Percentiles rank a stretch among this genome's conserved stretches.
These are phyloP conservation scores for Sugiyamaella floridensis DNA, from an alignment of 805 yeast genomes.

Conservation along the genomic window DNA sequence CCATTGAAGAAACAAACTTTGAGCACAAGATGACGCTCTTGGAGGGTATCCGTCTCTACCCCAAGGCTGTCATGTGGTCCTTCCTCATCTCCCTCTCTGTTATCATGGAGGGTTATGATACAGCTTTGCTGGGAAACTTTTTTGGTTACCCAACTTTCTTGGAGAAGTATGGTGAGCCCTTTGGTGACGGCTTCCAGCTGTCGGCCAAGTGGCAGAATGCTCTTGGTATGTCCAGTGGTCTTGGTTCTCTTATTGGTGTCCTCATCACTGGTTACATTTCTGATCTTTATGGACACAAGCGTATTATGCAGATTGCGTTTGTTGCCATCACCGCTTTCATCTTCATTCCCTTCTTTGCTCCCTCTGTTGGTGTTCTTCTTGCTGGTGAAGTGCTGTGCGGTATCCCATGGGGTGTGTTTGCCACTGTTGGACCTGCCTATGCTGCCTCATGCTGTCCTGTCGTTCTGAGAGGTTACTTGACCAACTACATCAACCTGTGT, in stretches of 20 bases:
- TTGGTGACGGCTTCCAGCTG: conserved; percentile 26
- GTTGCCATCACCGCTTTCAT: conserved; percentile 29
- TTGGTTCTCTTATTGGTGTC: conserved; percentile 36
- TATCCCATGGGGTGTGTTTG: conserved; percentile 47
- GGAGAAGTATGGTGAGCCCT: conserved; percentile 35
- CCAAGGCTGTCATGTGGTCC: conserved; percentile 39
- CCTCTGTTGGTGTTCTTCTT: conserved; percentile 30
- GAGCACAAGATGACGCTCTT: conserved; percentile 15
- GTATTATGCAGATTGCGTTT: conserved; percentile 33
- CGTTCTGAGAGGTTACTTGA: conserved; percentile 41
- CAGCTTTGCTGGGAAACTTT: conserved; percentile 34
- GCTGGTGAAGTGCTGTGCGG: conserved; percentile 33
- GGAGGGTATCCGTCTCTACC: conserved; percentile 11
- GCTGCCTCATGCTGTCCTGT: conserved; percentile 51
- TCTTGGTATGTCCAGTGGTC: conserved; percentile 19
- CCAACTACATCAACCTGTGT: conserved; percentile 44
- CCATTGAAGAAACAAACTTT: conserved; percentile 11
- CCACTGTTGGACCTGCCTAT: conserved; percentile 42
- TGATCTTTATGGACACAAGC: conserved; percentile 39
- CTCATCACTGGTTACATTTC: conserved; percentile 36
- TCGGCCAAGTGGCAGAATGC: conserved; percentile 40
- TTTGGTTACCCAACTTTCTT: conserved; percentile 41
- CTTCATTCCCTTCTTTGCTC: conserved; percentile 40
- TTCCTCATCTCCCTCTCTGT: conserved; percentile 37
- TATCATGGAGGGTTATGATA: conserved; percentile 45